Base-by-base conservation (phyloP, 108 stramenopile species). In the Cyclostephanos invisitatus region DNA sequence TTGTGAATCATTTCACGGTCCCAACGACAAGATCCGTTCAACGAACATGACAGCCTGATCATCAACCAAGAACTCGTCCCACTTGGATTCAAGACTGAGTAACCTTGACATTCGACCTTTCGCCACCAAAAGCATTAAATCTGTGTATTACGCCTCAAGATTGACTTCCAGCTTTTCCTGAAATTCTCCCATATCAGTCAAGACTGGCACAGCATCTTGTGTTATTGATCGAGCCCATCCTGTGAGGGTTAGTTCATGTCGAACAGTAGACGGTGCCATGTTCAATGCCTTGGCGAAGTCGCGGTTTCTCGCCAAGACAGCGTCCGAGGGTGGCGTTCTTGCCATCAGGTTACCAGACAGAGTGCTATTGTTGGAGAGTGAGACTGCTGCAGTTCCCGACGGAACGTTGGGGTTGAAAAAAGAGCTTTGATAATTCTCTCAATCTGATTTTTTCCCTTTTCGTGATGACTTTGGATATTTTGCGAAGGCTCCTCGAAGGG, bases 201-300 rank as follows among this genome's bases (percentile, higher is more conserved):
- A 46, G 3, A 46, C 44, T 9, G 73, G 64, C 20, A 62, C 70
- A 2, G 58, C 49, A 14, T 61, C 63, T n/a, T 75, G 56, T 12
- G 67, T 62, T 7, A 73, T 58, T 18, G 92, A 89, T 0, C 92
- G 77, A 6, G 89, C 80, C 92, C 92, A 93, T 5, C 92, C 89
- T 17, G 81, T 75, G 20, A 83, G 58, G 14, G 74, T 63, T 18
- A 67, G 68, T 51, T 75, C 81, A 64, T 75, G 74, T 11, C 89
- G 78, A 35, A 86, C 40, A 17, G 86, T 88, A 0, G 88, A 80
- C 10, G 90, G 90, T 5, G 65, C 78, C 21, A 94, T 88, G 40
- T 89, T 89, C 40, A 94, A 65, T 2, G 93, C 93, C 12, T 78
- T 75, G 12, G 93, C 90, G 67, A 94, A 71, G 18, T 86, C 85